These are phyloP conservation scores for Pseudozyma pruni DNA, from an alignment of 1,284 basidiomycete genomes.

Conservation along the genomic window DNA sequence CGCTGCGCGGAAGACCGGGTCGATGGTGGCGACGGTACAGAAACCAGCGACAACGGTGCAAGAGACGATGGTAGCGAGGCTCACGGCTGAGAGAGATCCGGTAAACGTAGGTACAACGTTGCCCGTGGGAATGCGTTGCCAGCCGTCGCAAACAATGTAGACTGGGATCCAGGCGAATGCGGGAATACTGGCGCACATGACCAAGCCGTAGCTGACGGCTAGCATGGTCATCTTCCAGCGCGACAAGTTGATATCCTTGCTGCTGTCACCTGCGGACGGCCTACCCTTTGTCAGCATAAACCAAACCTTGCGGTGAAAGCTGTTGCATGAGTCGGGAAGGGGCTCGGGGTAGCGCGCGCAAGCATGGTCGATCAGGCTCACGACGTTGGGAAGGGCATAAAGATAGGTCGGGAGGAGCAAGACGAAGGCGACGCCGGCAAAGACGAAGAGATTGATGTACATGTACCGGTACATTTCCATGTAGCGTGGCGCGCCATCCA, in stretches of 20 bases:
- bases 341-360: constrained; percentile 4
- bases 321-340: constrained; percentile 2
- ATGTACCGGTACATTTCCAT: constrained; percentile 7
- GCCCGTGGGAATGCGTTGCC: not conserved
- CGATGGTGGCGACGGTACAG: constrained; percentile 22
- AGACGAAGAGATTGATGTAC: constrained; percentile 9
- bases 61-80: constrained; percentile 6
- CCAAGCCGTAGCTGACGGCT: constrained; percentile 1
- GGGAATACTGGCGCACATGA: constrained; percentile 9
- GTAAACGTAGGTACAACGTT: not conserved
- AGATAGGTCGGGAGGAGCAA: not conserved
- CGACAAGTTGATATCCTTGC: not conserved
- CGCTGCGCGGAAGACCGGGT: constrained; percentile 30
- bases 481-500: constrained; percentile 15
- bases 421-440: not conserved
- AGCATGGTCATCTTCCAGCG: constrained; percentile 34
- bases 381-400: constrained; percentile 18
- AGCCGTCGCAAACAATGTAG: constrained; percentile 4
- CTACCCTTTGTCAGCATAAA: constrained; percentile 15
- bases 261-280: not conserved
- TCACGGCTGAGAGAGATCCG: not conserved
- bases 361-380: constrained; percentile 11
- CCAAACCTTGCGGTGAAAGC: constrained; percentile 1
- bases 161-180: constrained; percentile 12
- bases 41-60: constrained; percentile 19